Evolutionary conservation across 139 green algal species (phyloP).

Genomic region (Tetraselmis chui): DNA sequence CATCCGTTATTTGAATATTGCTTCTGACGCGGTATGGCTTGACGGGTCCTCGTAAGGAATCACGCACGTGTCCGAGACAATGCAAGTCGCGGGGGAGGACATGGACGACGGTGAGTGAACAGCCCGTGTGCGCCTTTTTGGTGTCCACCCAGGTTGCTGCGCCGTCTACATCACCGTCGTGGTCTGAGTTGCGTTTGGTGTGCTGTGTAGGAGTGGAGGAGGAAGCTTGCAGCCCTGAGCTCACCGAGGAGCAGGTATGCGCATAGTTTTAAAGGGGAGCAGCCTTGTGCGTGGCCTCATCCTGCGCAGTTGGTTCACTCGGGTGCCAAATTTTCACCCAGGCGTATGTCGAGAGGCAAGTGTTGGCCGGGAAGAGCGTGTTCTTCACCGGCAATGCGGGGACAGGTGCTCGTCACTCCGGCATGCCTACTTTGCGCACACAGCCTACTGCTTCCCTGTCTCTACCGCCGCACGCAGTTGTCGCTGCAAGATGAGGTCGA

Average conservation of each 20-base stretch:
- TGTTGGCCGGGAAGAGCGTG: conserved; percentile 41
- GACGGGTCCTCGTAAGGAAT: neutral
- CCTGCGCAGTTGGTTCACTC: neutral
- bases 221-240: conserved; percentile 8
- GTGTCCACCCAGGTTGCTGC: neutral
- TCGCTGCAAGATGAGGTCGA: neutral
- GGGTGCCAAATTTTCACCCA: conserved; percentile 9
- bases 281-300: no score
- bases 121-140: neutral
- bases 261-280: no score
- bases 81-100: neutral
- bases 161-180: neutral
- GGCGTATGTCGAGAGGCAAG: conserved; percentile 35
- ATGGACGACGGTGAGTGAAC: neutral
- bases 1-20: neutral
- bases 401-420: conserved; percentile 16
- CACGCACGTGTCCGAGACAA: neutral
- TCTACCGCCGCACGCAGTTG: neutral
- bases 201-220: neutral
- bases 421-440: neutral
- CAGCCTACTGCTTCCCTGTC: neutral
- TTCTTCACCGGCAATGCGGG: conserved; percentile 68
- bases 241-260: conserved; percentile 16
- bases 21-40: neutral
- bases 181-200: neutral